These are phyloP conservation scores for Recurvomyces mirabilis DNA, from an alignment of 495 filamentous ascomycete species.

Conservation along the genomic window DNA sequence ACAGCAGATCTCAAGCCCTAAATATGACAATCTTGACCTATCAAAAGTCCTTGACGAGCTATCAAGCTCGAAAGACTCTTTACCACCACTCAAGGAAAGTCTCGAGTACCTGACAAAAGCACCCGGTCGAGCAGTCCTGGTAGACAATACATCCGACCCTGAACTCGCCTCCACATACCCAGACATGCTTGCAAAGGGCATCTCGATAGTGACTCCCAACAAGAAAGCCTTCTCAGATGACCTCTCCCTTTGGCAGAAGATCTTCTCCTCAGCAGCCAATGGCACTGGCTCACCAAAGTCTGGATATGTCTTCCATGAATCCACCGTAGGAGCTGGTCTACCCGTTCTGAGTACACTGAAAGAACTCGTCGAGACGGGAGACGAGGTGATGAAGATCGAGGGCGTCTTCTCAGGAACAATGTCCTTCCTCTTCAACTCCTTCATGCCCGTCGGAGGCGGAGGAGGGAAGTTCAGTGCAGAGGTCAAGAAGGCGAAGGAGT, in stretches of 20 bases:
- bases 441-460: conserved; percentile 42
- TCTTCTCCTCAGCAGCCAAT: conserved; percentile 49
- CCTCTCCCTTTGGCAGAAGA: conserved; percentile 66
- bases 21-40: conserved; percentile 38
- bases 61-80: conserved; percentile 43
- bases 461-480: conserved; percentile 72
- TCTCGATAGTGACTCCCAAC: conserved; percentile 89
- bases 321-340: conserved; percentile 80
- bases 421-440: conserved; percentile 92
- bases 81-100: conserved; percentile 52
- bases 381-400: conserved; percentile 77
- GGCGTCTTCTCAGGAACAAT: conserved; percentile 95
- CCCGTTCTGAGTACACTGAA: conserved; percentile 84
- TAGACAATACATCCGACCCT: conserved; percentile 89
- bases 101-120: conserved; percentile 57
- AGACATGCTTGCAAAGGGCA: conserved; percentile 58
- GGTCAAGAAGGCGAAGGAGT: conserved; percentile 77
- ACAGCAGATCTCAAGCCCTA: conserved; percentile 55
- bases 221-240: conserved; percentile 88
- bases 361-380: conserved; percentile 81
- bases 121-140: conserved; percentile 62
- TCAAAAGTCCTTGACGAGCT: conserved; percentile 29
- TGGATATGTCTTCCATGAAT: conserved; percentile 84
- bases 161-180: conserved; percentile 71
- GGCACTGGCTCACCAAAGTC: conserved; percentile 36